Conservation (phyloP, 805 yeast species). For the Candida palmyrensis region DNA sequence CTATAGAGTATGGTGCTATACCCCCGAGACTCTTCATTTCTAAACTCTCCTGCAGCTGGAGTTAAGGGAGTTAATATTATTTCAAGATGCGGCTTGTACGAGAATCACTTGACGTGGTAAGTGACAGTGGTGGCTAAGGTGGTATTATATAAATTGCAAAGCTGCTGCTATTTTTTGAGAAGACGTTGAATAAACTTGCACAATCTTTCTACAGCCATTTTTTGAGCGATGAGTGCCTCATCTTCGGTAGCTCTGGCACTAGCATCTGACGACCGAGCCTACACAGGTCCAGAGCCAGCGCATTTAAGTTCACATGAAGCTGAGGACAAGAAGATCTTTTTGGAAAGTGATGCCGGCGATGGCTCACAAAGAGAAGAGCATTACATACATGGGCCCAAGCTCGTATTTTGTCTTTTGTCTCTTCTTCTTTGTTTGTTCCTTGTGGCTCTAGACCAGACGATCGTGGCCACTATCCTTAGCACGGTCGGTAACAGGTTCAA, state of each 20-base stretch:
- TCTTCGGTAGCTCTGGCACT: neutral
- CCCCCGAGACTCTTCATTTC: too few relatives aligned
- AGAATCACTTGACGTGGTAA: neutral
- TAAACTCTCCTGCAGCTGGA: too few relatives aligned
- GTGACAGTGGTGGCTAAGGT: too few relatives aligned
- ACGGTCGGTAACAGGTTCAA: conserved; percentile 32
- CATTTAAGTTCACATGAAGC: too few relatives aligned
- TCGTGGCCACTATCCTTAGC: conserved; percentile 29
- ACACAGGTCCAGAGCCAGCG: neutral
- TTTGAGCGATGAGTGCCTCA: neutral
- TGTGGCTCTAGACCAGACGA: conserved; percentile 36
- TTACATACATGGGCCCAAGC: conserved; percentile 23
- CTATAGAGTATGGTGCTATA: too few relatives aligned
- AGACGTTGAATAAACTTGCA: neutral
- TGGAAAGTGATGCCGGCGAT: conserved; percentile 40
- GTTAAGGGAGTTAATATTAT: too few relatives aligned
- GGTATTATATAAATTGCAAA: neutral
- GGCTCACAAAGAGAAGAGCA: conserved; percentile 37
- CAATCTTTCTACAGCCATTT: neutral
- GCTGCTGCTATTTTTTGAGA: neutral
- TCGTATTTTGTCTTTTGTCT: conserved; percentile 21
- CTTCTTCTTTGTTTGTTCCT: conserved; percentile 27
- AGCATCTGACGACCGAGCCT: neutral
- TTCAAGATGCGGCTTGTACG: neutral
- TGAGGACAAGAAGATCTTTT: conserved; percentile 13